These are phyloP conservation scores for Artemisia argyi DNA, from an alignment of 129 eudicot genomes.

Conservation along the genomic window DNA sequence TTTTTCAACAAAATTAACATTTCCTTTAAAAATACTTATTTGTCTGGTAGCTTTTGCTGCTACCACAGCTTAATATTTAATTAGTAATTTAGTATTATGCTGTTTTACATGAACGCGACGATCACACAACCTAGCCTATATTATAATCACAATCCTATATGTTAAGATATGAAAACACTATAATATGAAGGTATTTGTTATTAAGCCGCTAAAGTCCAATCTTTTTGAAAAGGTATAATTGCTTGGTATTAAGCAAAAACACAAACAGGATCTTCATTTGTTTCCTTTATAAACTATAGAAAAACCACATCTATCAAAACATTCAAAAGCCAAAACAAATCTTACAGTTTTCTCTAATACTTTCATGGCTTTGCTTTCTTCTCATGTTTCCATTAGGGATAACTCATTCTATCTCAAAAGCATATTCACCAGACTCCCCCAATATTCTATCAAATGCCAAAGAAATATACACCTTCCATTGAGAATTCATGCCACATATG, in stretches of 20 bases:
- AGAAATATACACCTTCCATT: slow-evolving; percentile 5
- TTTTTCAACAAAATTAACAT: too few relatives aligned
- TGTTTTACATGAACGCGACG: too few relatives aligned
- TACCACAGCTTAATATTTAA: too few relatives aligned
- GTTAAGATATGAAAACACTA: too few relatives aligned
- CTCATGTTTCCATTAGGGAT: slow-evolving; percentile 13
- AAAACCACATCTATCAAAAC: background rate
- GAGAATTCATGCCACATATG: slow-evolving; percentile 25
- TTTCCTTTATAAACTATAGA: slow-evolving; percentile 6
- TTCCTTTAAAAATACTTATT: too few relatives aligned
- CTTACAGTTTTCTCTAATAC: background rate
- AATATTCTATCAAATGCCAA: slow-evolving; percentile 17
- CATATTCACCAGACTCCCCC: background rate
- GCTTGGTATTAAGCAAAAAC: background rate
- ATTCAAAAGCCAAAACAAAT: background rate
- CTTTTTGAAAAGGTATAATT: slow-evolving; percentile 14
- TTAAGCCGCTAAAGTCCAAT: slow-evolving; percentile 17
- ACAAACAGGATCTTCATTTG: slow-evolving; percentile 13
- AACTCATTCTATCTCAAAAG: slow-evolving; percentile 24
- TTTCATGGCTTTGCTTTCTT: slow-evolving; percentile 33
- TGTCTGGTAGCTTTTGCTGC: too few relatives aligned
- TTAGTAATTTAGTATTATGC: too few relatives aligned
- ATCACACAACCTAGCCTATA: too few relatives aligned
- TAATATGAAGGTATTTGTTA: too few relatives aligned
- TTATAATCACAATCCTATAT: too few relatives aligned